A percentile compares a stretch with the other conserved stretches of the same genome.
These are phyloP conservation scores for Curvularia verruculosa DNA, from an alignment of 2,329 filamentous ascomycete species.

Conservation along the genomic window DNA sequence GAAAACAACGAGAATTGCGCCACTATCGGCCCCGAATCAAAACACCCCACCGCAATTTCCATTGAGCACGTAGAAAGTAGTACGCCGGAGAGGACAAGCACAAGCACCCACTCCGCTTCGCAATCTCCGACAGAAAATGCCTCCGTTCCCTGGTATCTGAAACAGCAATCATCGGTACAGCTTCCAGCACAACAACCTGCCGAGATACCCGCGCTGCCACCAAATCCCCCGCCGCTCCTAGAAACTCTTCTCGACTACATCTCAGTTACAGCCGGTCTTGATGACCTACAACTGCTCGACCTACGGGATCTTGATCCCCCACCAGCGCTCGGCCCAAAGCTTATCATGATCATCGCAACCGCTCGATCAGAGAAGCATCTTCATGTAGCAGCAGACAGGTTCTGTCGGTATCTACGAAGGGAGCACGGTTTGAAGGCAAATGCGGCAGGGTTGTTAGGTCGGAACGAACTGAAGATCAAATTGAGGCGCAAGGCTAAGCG, in stretches of 20 bases:
- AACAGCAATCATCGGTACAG: conserved; percentile 53
- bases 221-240: conserved; percentile 73
- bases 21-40: not conserved
- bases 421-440: conserved; percentile 74
- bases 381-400: conserved; percentile 86
- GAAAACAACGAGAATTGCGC: conserved; percentile 1
- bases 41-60: conserved; percentile 1
- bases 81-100: conserved; percentile 8
- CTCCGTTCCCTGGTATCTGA: conserved; percentile 79
- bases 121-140: conserved; percentile 12
- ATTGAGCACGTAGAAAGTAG: conserved; percentile 5
- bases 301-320: conserved; percentile 84
- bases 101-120: conserved; percentile 8
- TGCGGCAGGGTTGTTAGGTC: conserved; percentile 86
- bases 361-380: conserved; percentile 92
- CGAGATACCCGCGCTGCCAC: conserved; percentile 68
- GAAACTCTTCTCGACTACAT: conserved; percentile 75
- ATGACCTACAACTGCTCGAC: conserved; percentile 80
- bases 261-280: conserved; percentile 83
- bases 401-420: conserved; percentile 82
- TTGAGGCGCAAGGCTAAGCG: conserved; percentile 79
- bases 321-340: conserved; percentile 82
- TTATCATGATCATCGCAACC: conserved; percentile 92
- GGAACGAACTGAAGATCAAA: conserved; percentile 90
- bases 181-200: conserved; percentile 58